phyloP scores from a whole-genome alignment of 1,139 yeast genomes.

The Suhomyces ambrosiae region DNA sequence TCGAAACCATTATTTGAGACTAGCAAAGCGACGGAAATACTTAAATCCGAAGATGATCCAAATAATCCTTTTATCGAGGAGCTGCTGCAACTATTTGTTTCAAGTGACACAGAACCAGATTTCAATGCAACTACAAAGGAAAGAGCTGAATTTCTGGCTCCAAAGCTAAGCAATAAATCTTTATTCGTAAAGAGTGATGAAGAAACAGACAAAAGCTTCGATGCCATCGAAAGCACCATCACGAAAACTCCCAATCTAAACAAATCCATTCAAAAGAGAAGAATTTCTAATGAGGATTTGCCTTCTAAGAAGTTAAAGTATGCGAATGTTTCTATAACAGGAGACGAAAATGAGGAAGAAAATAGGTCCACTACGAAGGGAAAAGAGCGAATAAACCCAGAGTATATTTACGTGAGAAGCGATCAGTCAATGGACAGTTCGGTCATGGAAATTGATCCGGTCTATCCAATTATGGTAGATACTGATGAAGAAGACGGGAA shows the following conservation, averaged over 20 bases:
- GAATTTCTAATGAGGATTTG: not conserved
- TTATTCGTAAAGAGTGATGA: not conserved
- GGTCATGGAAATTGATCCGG: constrained; percentile 1
- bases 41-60: not conserved
- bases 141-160: no score
- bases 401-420: constrained; percentile 3
- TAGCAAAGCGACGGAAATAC: not conserved
- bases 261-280: no score
- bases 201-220: not conserved
- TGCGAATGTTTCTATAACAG: not conserved
- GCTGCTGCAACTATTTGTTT: not conserved
- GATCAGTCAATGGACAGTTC: constrained; percentile 5
- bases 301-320: not conserved
- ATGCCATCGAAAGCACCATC: not conserved
- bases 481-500: no score
- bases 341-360: not conserved
- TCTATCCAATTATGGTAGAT: not conserved
- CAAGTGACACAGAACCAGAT: not conserved
- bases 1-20: not conserved
- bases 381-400: not conserved
- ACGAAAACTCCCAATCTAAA: not conserved
- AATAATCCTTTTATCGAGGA: constrained; percentile 4
- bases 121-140: not conserved
- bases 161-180: no score
- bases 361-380: not conserved